phyloP scores from a whole-genome alignment of 2,329 filamentous ascomycete genomes.

The Sclerotinia sclerotiorum region DNA sequence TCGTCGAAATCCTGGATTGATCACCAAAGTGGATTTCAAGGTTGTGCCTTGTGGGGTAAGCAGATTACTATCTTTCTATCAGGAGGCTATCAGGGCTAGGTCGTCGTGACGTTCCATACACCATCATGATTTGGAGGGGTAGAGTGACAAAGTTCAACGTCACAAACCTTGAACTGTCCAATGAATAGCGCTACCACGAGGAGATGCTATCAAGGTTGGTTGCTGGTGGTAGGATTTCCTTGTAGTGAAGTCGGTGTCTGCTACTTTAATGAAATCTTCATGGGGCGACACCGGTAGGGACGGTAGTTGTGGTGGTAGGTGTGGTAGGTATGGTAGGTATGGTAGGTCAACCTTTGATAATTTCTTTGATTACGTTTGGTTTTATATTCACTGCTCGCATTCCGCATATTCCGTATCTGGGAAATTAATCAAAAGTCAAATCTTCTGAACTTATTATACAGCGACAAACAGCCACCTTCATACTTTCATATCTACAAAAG shows the following conservation, averaged over 20 bases:
- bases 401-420: neutral
- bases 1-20: neutral
- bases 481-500: neutral
- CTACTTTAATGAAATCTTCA: constrained; percentile 4
- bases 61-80: neutral
- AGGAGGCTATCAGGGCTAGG: constrained; percentile 3
- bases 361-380: constrained; percentile 20
- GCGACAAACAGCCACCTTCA: constrained; percentile 1
- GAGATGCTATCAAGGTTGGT: constrained; percentile 4
- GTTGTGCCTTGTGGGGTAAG: constrained; percentile 12
- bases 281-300: neutral
- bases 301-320: neutral
- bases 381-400: constrained; percentile 18
- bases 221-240: constrained; percentile 8
- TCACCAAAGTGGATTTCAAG: neutral
- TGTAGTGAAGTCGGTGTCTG: neutral
- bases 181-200: constrained; percentile 9
- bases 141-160: neutral
- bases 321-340: neutral
- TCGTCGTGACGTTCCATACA: constrained; percentile 23
- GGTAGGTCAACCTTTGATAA: constrained; percentile 20
- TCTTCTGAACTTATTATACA: neutral
- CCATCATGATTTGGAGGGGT: constrained; percentile 17
- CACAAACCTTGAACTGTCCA: constrained; percentile 7
- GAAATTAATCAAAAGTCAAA: neutral